Evolutionary conservation across 192 early-diverging fungal species (phyloP), one percentile per base, ranked within the genome.

Genomic region (Coemansia sp.): DNA sequence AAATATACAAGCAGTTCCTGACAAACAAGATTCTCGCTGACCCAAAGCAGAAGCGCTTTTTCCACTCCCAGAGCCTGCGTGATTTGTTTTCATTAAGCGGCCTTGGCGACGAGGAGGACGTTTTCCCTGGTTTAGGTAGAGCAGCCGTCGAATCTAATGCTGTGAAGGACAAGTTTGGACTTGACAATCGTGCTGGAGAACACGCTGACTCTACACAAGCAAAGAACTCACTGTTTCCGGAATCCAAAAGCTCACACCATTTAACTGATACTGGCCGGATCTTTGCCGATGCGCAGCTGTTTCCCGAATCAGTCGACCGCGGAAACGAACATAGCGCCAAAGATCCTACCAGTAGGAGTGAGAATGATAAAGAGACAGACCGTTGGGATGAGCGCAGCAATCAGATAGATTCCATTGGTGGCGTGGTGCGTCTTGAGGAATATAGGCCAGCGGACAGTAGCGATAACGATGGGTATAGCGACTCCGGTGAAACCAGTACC

Each of bases 1-100:
- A 99, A 75, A 97, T 99, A 47, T 97, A 94, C 78, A 99, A 99
- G 68, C 94, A 95, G 82, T 95, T 96, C 68, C 63, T 99, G 75
- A 92, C 94, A n/a, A 94, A 95, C 85, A 97, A 97, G 74, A 93
- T 99, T 37, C 78, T 98, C 59, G 89, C 90, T 40, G 95, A 98
- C 60, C 93, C 96, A 8, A 87, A 88, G 62, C 94, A 95, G 71
- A 82, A 87, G 71, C 87, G 94, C 32, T 97, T 97, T 72, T 97
- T 97, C 71, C 92, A 97, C 69, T 80, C 88, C 43, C 88, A 93
- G 59, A 90, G 90, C 61, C 62, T 98, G 73, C 83, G 88, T 16
- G 94, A 97, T 73, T 65, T 99, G 61, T 99, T 99, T 66, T 89
- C 88, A 6, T 84, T 96, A 13, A 87, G 77, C 15, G 80, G 75